Conservation (phyloP, 2,329 filamentous ascomycete genomes). For the Kalaharituber pfeilii region DNA sequence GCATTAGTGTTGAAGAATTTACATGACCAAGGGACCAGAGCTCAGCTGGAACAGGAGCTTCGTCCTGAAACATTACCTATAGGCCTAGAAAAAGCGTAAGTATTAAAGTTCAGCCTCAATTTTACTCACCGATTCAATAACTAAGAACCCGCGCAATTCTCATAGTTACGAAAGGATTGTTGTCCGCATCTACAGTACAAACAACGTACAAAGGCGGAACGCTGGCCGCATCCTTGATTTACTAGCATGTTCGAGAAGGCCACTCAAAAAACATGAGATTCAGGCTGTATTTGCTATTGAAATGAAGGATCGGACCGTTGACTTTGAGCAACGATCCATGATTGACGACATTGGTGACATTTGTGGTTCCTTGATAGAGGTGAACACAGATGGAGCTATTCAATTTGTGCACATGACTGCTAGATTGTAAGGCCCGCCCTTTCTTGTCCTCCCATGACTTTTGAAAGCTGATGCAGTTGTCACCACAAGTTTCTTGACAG, state of each 20-base stretch:
- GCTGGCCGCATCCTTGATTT: constrained; percentile 27
- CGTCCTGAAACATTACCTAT: constrained; percentile 10
- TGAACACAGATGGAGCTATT: constrained; percentile 23
- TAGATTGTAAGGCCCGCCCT: constrained; percentile 22
- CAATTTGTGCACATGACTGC: constrained; percentile 29
- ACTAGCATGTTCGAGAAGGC: constrained; percentile 29
- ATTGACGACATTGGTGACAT: constrained; percentile 23
- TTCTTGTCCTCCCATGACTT: background rate
- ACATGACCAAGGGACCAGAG: constrained; percentile 16
- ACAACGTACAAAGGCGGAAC: constrained; percentile 19
- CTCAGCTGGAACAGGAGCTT: constrained; percentile 18
- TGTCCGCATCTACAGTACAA: constrained; percentile 17
- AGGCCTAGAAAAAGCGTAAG: constrained; percentile 19
- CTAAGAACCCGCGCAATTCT: background rate
- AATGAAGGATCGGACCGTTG: constrained; percentile 20
- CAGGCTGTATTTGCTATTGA: constrained; percentile 27
- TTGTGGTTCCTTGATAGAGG: constrained; percentile 28
- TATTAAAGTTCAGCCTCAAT: background rate
- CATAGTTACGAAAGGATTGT: constrained; percentile 24
- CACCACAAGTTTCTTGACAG: no score
- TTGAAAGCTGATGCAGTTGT: background rate
- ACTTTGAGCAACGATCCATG: constrained; percentile 23
- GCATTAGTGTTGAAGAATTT: constrained; percentile 24
- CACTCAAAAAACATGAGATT: constrained; percentile 30
- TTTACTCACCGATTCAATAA: background rate